Base-by-base conservation (phyloP, 257 asterid species). In the Lavandula angustifolia region DNA sequence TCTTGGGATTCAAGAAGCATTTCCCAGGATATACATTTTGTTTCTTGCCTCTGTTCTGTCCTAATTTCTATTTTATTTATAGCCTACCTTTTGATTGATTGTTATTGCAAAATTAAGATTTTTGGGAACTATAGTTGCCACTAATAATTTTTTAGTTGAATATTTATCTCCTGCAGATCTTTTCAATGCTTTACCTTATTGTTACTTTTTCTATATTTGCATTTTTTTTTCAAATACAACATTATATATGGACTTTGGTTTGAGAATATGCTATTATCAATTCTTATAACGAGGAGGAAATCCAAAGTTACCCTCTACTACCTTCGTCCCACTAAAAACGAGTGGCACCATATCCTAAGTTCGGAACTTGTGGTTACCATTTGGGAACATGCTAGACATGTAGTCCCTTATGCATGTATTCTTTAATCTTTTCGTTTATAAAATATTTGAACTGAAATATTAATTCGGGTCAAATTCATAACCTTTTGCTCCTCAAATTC, bases 21-120 rank as follows among this genome's bases (percentile, higher is more conserved):
- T 40, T 40, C 46, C 46, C 46, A 40, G 10, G 46, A 40, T 11
- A 32, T 67, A 48, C 66, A 58, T 66, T 76, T 64, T 79, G 81
- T 76, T 75, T 77, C n/a, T 37, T 40, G 33, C 70, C 29, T 8
- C 29, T 37, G 53, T 67, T 56, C 63, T 60, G 65, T 69, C 37
- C 49, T 43, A 22, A 33, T 56, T 71, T 76, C 54, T 60, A 58
- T n/a, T 74, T 54, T 52, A 76, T 67, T 72, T 76, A 76, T 77
- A 85, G 91, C 86, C 67, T 66, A 78, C 40, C 77, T 81, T 54
- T 70, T 80, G 47, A 73, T 75, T 76, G 71, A 55, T 81, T 78
- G 52, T 50, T 68, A 31, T 61, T 70, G 66, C 61, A 63, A 67
- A 62, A 59, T 50, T 73, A 52, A 51, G 68, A 3, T 62, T 65